Base-by-base conservation (phyloP, 805 yeast species). In the Candida koratica region DNA sequence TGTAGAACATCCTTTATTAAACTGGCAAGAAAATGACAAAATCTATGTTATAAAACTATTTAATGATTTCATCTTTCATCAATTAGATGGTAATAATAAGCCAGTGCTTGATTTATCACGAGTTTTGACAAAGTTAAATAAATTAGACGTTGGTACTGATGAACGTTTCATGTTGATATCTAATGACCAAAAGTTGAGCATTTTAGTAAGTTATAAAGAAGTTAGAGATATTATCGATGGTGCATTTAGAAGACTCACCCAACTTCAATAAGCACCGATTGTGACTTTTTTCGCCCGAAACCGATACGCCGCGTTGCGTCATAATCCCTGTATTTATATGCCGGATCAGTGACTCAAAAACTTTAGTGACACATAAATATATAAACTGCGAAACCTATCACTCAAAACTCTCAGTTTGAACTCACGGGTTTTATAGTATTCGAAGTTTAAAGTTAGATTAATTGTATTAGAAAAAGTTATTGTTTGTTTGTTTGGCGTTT, bases 111-210 rank as follows among this genome's bases (percentile, higher is more conserved):
- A 93, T 58, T 66, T 93, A 48, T 80, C 88, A 1, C 87, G 87
- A 55, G 89, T 88, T 5, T 63, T 93, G 42, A 67, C 77, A 33
- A 76, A 83, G 49, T 64, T 93, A 51, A 90, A 90, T 61, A 93
- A 90, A 59, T 66, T 93, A 45, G 98, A 93, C 54, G 94, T 90
- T 5, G 97, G 97, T 1, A 72, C 82, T 22, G 88, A 85, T 34
- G 98, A 93, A 59, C 79, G 76, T 46, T 60, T 93, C 11, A 64
- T 89, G 55, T 69, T 93, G 35, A 86, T 87, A 1, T 81, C 93
- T 22, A 75, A 82, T 8, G 96, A 89, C 56, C 95, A 87, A 53
- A 81, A 79, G 64, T 81, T 77, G 29, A 88, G 97, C 56, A 64
- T 93, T 42, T 80, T 93, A 26, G 82, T 86, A 37, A 78, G 89